Conservation (phyloP, 805 yeast genomes). For the Danielia reshetovae region DNA sequence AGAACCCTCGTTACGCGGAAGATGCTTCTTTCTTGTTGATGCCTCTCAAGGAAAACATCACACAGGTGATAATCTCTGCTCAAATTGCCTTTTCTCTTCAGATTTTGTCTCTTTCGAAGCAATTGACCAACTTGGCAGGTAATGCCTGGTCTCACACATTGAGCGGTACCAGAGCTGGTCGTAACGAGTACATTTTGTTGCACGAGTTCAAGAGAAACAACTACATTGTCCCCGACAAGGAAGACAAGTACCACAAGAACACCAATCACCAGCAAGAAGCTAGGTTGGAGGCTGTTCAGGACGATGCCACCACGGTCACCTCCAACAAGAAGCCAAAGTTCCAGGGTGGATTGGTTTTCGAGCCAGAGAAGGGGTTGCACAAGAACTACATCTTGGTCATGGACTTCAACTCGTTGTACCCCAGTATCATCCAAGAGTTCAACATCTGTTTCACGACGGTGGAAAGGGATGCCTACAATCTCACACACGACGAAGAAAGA, state of each 20-base stretch:
- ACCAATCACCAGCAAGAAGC: slow-evolving; percentile 33
- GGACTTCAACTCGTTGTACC: slow-evolving; percentile 98
- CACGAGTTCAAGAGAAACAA: slow-evolving; percentile 85
- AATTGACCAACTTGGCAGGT: slow-evolving; percentile 90
- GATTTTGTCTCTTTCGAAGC: slow-evolving; percentile 83
- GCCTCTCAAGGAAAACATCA: slow-evolving; percentile 66
- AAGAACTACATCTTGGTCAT: slow-evolving; percentile 85
- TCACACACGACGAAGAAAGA: slow-evolving; percentile 48
- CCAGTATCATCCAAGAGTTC: slow-evolving; percentile 94
- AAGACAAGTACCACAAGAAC: slow-evolving; percentile 38
- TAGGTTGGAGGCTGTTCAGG: slow-evolving; percentile 28
- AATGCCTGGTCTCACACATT: slow-evolving; percentile 96
- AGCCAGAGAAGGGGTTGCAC: slow-evolving; percentile 93
- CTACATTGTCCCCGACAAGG: slow-evolving; percentile 86
- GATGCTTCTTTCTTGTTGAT: slow-evolving; percentile 65
- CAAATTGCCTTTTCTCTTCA: slow-evolving; percentile 80
- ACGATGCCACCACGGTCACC: slow-evolving; percentile 45
- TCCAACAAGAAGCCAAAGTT: slow-evolving; percentile 66
- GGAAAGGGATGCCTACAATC: slow-evolving; percentile 51
- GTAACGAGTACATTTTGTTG: slow-evolving; percentile 87
- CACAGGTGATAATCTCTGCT: slow-evolving; percentile 65
- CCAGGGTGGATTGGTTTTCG: slow-evolving; percentile 94
- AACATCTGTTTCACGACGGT: slow-evolving; percentile 97
- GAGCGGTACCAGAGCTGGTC: slow-evolving; percentile 92
- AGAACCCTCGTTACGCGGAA: slow-evolving; percentile 58